Evolutionary conservation across 495 filamentous ascomycete genomes (phyloP), one percentile per base, ranked within the genome.

Genomic region (Umbilicaria muhlenbergii): DNA sequence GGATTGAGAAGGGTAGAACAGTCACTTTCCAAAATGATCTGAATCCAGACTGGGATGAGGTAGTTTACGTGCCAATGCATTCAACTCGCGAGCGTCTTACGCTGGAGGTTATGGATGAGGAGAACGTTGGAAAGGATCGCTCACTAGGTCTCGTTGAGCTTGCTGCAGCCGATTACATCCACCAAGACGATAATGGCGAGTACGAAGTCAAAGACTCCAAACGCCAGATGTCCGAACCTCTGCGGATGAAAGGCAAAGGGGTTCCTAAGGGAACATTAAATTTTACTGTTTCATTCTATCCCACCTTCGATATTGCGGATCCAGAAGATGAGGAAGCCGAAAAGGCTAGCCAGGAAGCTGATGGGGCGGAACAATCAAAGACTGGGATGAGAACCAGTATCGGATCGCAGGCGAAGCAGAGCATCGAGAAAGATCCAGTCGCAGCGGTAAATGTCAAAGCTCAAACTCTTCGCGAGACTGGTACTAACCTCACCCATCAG

Each of bases 21-120:
- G 91, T 99, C 38, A 95, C 91, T 1, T 94, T 89, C 64, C 78
- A 86, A 53, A 99, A 89, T 57, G 94, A 94, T 53, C 76, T 99
- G 15, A 84, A 94, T 52, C 91, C 91, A 2, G 79, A 92, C 31
- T 99, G 83, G 82, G 86, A 99, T 53, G 92, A 99, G 59, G 75
- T 96, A 11, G 71, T 93, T 36, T 99, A 99, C 59, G 73, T 99
- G 0, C 89, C 92, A 0, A 73, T 99, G 44, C 92, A 96, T 59
- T 83, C 78, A 11, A 43, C 69, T n/a, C 78, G 81, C 31, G 92
- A 96, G 58, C 88, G 79, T 50, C 58, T 99, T 15, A 74, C 74
- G 0, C 62, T 99, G 12, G 91, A 98, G 59, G 86, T 95, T 47
- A 96, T 99, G 91, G 91, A 99, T 51, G 74, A 86, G 42, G 91